phyloP scores from a whole-genome alignment of 2,329 filamentous ascomycete genomes.

The Aspergillus sp. region DNA sequence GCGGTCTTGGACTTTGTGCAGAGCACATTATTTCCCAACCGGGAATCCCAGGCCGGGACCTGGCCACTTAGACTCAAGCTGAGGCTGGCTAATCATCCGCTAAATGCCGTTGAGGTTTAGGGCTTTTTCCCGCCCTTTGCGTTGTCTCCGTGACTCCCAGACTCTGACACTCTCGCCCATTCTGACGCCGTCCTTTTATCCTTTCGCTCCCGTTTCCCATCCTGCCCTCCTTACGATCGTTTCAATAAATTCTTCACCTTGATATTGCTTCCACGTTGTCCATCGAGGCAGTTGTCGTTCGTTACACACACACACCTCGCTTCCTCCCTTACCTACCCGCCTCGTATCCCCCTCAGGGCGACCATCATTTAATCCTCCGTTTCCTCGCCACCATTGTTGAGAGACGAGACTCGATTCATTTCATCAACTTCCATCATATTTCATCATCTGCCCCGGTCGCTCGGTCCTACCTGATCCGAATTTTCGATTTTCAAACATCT shows the following conservation, averaged over 20 bases:
- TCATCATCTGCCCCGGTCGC: slow-evolving; percentile 3
- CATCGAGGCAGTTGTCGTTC: slow-evolving; percentile 17
- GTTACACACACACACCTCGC: slow-evolving; percentile 17
- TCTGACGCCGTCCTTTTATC: not conserved
- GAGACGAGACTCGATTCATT: not conserved
- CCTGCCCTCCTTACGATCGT: slow-evolving; percentile 13
- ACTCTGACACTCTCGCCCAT: not conserved
- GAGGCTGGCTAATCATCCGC: not conserved
- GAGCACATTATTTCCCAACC: not conserved
- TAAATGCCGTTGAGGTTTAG: not conserved
- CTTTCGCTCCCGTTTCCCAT: slow-evolving; percentile 9
- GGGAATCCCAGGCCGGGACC: not conserved
- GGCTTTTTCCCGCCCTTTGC: slow-evolving; percentile 5
- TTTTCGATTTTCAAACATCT: not conserved
- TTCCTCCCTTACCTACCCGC: slow-evolving; percentile 4
- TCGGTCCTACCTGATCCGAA: not conserved
- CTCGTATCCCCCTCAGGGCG: not conserved
- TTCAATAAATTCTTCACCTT: slow-evolving; percentile 3
- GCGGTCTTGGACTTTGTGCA: not conserved
- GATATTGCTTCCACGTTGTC: slow-evolving; percentile 5
- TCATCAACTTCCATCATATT: not conserved
- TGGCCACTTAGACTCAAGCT: not conserved
- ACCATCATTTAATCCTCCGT: not conserved
- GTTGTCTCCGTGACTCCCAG: not conserved
- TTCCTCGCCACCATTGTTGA: not conserved